Evolutionary conservation across 1,284 basidiomycete species (phyloP).

Genomic region (Wallemia hederae): DNA sequence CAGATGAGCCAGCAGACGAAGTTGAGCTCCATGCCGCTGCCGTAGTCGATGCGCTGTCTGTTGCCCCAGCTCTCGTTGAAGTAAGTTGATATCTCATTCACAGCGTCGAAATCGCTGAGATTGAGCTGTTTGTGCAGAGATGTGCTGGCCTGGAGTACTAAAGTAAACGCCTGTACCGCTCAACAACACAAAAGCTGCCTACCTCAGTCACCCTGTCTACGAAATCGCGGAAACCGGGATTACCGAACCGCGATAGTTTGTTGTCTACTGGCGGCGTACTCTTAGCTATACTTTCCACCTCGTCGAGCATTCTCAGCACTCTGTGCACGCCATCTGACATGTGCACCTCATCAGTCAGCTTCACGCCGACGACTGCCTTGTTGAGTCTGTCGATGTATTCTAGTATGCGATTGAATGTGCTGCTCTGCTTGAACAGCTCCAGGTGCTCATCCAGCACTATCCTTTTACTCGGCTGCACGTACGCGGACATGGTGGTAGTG

Average conservation of each 20-base stretch:
- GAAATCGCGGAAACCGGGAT: slow-evolving; percentile 79
- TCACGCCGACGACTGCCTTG: slow-evolving; percentile 40
- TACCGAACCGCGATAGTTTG: slow-evolving; percentile 74
- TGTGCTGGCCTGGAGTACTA: neutral
- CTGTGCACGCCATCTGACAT: slow-evolving; percentile 33
- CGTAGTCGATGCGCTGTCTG: slow-evolving; percentile 76
- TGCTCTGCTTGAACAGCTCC: slow-evolving; percentile 44
- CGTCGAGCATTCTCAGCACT: slow-evolving; percentile 32
- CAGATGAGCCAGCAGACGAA: slow-evolving; percentile 86
- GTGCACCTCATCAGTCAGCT: slow-evolving; percentile 34
- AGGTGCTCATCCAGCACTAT: slow-evolving; percentile 57
- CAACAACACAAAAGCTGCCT: slow-evolving; percentile 8
- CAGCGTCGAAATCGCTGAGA: slow-evolving; percentile 22
- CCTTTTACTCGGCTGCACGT: slow-evolving; percentile 25
- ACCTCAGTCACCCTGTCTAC: slow-evolving; percentile 54
- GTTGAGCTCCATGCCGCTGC: slow-evolving; percentile 95
- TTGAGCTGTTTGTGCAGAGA: neutral
- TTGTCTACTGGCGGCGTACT: slow-evolving; percentile 67
- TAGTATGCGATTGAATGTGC: slow-evolving; percentile 39
- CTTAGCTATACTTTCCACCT: slow-evolving; percentile 34
- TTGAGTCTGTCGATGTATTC: slow-evolving; percentile 51
- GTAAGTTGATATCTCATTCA: slow-evolving; percentile 43
- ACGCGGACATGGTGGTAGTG: neutral
- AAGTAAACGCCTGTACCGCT: no score
- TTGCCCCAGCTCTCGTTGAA: slow-evolving; percentile 78